Conservation (phyloP, 352 stramenopile species). For the Phytophthora europaea region DNA sequence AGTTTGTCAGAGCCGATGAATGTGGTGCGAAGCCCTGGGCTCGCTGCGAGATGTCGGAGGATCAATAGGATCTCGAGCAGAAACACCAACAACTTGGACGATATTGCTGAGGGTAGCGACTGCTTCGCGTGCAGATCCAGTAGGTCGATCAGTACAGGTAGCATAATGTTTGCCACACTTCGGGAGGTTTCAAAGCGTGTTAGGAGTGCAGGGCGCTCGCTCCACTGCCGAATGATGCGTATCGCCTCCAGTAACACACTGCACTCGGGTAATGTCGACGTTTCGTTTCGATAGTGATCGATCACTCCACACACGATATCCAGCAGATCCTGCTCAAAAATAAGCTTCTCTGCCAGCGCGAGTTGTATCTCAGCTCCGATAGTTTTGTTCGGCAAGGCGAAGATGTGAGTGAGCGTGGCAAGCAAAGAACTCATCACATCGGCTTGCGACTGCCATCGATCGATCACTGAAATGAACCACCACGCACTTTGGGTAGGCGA, state of each 20-base stretch:
- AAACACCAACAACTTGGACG: constrained; percentile 9
- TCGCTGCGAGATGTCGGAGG: constrained; percentile 22
- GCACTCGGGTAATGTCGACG: neutral
- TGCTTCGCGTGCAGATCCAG: constrained; percentile 2
- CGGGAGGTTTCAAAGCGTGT: constrained; percentile 17
- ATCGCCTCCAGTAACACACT: constrained; percentile 32
- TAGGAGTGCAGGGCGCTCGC: constrained; percentile 15
- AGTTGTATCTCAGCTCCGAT: constrained; percentile 17
- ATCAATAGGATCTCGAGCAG: constrained; percentile 30
- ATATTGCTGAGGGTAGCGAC: neutral
- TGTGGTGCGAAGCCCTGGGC: neutral
- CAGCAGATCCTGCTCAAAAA: constrained; percentile 26
- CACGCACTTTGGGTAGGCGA: constrained; percentile 6
- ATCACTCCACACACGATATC: constrained; percentile 17
- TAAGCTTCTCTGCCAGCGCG: constrained; percentile 16
- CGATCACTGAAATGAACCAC: constrained; percentile 31
- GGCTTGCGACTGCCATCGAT: constrained; percentile 20
- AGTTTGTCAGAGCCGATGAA: constrained; percentile 15
- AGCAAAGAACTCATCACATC: constrained; percentile 22
- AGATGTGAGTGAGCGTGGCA: constrained; percentile 24
- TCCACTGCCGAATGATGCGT: constrained; percentile 37
- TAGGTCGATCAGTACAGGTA: constrained; percentile 20
- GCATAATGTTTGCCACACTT: constrained; percentile 9
- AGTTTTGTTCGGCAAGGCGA: constrained; percentile 25
- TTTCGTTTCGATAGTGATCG: constrained; percentile 17